Evolutionary conservation across 345 rosid genomes (phyloP).

Genomic region (Salix brachista): DNA sequence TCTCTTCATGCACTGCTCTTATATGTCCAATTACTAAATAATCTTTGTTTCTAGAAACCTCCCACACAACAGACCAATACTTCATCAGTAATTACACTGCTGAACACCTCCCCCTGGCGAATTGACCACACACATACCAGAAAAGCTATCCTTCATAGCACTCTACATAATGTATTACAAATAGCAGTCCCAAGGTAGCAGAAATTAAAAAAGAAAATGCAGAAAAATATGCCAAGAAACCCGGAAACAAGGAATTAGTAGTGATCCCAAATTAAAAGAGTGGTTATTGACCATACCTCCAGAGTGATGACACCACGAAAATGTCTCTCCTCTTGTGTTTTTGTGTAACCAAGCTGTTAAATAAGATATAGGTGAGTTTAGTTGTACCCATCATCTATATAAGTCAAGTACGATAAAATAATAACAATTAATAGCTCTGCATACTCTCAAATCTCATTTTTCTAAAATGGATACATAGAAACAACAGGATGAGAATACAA

Average conservation of each 20-base stretch:
- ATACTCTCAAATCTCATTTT: not conserved
- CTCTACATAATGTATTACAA: not conserved
- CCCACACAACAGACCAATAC: not conserved
- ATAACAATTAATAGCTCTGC: not conserved
- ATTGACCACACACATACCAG: not conserved
- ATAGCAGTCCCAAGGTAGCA: not conserved
- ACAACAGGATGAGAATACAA: not conserved
- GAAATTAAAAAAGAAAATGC: not conserved
- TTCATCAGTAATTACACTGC: not conserved
- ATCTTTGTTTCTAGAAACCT: not conserved
- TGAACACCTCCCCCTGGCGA: not conserved
- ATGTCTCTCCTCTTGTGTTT: slow-evolving; percentile 87
- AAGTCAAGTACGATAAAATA: not conserved
- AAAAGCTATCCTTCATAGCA: not conserved
- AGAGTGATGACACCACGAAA: slow-evolving; percentile 87
- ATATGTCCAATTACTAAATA: not conserved
- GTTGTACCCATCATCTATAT: not conserved
- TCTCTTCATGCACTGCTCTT: not conserved
- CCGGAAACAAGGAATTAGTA: not conserved
- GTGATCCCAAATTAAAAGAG: not conserved
- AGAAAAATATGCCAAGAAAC: not conserved
- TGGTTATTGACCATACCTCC: slow-evolving; percentile 54
- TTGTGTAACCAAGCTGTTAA: slow-evolving; percentile 90
- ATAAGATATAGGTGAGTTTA: not conserved
- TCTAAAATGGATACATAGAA: not conserved